A percentile compares a stretch with the other conserved stretches of the same genome.
Evolutionary conservation across 306 rosid genomes (phyloP).

Genomic region (Fagus sylvatica): DNA sequence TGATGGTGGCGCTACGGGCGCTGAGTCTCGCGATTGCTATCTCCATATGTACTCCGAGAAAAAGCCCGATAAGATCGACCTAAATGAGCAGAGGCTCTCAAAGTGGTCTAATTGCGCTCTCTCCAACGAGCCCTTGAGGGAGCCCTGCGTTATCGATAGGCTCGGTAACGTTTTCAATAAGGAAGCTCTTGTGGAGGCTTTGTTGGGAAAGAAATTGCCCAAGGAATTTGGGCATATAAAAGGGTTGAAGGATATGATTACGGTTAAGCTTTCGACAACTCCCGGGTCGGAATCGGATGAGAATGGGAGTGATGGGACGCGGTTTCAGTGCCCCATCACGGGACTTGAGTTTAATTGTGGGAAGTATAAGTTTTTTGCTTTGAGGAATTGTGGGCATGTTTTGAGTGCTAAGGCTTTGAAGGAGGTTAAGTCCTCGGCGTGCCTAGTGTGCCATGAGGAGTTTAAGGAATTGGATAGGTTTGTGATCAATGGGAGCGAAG

Average conservation of each 20-base stretch:
- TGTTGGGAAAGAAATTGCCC: slow-evolving; percentile 84
- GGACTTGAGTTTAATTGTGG: slow-evolving; percentile 83
- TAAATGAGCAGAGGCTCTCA: slow-evolving; percentile 81
- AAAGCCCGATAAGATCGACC: slow-evolving; percentile 93
- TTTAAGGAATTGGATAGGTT: slow-evolving; percentile 64
- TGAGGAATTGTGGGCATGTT: slow-evolving; percentile 89
- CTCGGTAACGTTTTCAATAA: slow-evolving; percentile 86
- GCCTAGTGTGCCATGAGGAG: slow-evolving; percentile 71
- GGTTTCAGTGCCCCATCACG: slow-evolving; percentile 77
- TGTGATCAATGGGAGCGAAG: slow-evolving; percentile 81
- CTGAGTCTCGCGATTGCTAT: slow-evolving; percentile 95
- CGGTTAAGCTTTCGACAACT: slow-evolving; percentile 41
- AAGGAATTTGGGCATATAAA: slow-evolving; percentile 79
- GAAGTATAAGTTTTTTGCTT: slow-evolving; percentile 68
- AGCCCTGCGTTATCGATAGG: slow-evolving; percentile 83
- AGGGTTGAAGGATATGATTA: slow-evolving; percentile 90
- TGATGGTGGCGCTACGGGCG: slow-evolving; percentile 94
- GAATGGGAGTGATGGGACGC: slow-evolving; percentile 17
- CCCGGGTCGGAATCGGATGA: slow-evolving; percentile 36
- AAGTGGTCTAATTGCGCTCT: slow-evolving; percentile 82
- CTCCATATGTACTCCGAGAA: slow-evolving; percentile 88
- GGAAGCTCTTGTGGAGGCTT: slow-evolving; percentile 73
- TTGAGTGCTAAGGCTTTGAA: slow-evolving; percentile 85
- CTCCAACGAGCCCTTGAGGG: slow-evolving; percentile 79
- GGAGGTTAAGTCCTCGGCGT: slow-evolving; percentile 68